Conservation (phyloP, 1,284 basidiomycete genomes). For the Blastosporella zonata region DNA sequence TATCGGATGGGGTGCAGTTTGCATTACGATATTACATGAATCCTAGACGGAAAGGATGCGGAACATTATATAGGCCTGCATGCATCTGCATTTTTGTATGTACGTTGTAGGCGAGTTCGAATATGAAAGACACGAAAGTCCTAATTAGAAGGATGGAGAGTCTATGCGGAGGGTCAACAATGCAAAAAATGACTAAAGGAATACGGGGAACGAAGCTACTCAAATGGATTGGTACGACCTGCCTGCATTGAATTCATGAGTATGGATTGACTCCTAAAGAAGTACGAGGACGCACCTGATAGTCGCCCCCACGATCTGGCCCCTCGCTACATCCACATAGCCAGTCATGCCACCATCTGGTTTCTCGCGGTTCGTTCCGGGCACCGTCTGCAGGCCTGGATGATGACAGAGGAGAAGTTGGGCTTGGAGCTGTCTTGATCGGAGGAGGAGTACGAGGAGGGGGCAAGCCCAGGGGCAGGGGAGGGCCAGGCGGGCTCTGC, state of each 20-base stretch:
- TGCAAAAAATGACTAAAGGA: neutral
- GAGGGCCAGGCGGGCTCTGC: constrained; percentile 35
- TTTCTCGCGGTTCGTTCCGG: constrained; percentile 33
- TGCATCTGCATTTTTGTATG: neutral
- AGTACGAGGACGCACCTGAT: constrained; percentile 50
- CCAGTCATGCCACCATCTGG: constrained; percentile 83
- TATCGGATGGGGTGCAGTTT: neutral
- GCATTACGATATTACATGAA: neutral
- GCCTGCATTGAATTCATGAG: constrained; percentile 40
- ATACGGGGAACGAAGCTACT: constrained; percentile 37
- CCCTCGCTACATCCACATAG: constrained; percentile 74
- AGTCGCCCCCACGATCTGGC: constrained; percentile 62
- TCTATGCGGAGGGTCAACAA: neutral
- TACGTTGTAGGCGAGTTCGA: neutral
- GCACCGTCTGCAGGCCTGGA: constrained; percentile 22
- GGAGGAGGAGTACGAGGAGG: constrained; percentile 56
- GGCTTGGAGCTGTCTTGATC: constrained; percentile 37
- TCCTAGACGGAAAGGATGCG: neutral
- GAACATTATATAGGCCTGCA: neutral
- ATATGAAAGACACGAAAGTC: neutral
- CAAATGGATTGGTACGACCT: constrained; percentile 73
- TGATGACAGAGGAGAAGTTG: constrained; percentile 35
- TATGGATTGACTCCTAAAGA: neutral
- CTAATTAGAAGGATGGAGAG: neutral
- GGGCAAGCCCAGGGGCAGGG: constrained; percentile 56